Evolutionary conservation across 139 green algal genomes (phyloP).

Genomic region (Coelastrella sp.): DNA sequence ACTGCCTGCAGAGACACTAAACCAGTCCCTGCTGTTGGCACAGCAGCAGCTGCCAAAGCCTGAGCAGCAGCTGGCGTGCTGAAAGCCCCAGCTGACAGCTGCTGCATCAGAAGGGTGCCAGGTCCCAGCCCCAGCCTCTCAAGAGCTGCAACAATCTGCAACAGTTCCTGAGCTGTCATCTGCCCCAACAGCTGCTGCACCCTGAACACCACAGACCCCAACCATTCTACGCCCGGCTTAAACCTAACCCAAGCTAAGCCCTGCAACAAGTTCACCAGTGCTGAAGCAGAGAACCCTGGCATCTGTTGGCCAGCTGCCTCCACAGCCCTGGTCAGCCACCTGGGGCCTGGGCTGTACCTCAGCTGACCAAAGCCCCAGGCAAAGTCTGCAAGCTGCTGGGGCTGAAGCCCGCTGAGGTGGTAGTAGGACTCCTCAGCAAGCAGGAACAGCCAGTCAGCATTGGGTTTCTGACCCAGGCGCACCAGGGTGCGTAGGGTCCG

Average conservation of each 20-base stretch:
- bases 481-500: not conserved
- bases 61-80: not conserved
- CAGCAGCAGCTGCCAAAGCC: not conserved
- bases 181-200: slow-evolving; percentile 8
- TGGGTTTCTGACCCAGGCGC: slow-evolving; percentile 1
- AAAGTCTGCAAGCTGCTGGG: slow-evolving; percentile 5
- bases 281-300: not conserved
- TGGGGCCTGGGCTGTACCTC: slow-evolving; percentile 17
- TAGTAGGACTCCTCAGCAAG: not conserved
- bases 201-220: not conserved
- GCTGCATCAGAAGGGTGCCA: not conserved
- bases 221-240: not conserved
- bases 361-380: slow-evolving; percentile 40
- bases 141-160: slow-evolving; percentile 17
- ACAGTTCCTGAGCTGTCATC: slow-evolving; percentile 30
- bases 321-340: not conserved
- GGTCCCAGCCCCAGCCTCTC: slow-evolving; percentile 19
- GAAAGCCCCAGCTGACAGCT: not conserved
- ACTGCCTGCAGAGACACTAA: too few species aligned
- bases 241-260: slow-evolving; percentile 27
- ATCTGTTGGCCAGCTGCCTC: not conserved
- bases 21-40: slow-evolving; percentile 7
- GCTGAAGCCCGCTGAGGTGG: not conserved
- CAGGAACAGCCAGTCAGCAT: slow-evolving; percentile 7
- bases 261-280: not conserved